phyloP scores from a whole-genome alignment of 441 rosid species.

The Bruguiera hainesii region DNA sequence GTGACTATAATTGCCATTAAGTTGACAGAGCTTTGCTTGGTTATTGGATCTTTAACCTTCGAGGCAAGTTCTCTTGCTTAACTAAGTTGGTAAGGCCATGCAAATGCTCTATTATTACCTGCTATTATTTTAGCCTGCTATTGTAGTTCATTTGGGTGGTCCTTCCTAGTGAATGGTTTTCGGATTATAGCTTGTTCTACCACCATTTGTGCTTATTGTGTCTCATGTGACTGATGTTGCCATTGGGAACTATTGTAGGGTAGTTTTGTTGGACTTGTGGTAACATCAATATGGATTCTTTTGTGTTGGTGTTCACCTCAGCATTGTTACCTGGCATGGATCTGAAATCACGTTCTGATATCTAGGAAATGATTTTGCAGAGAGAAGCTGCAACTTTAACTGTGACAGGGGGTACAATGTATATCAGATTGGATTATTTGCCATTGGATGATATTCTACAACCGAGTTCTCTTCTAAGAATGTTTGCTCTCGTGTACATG shows the following conservation, averaged over 20 bases:
- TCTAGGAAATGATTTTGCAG: conserved; percentile 28
- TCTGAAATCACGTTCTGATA: conserved; percentile 37
- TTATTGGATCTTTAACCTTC: conserved; percentile 17
- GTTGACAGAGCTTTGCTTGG: conserved; percentile 15
- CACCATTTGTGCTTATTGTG: conserved; percentile 25
- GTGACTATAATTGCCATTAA: conserved; percentile 13
- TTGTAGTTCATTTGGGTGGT: conserved; percentile 13
- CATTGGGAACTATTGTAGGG: conserved; percentile 56
- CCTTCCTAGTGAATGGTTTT: conserved; percentile 20
- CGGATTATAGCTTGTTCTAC: conserved; percentile 28
- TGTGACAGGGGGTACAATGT: conserved; percentile 28
- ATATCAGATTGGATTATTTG: conserved; percentile 16
- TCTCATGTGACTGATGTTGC: conserved; percentile 37
- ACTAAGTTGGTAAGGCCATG: conserved; percentile 4
- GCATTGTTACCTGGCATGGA: conserved; percentile 55
- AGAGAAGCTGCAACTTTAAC: conserved; percentile 33
- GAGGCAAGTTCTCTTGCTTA: conserved; percentile 18
- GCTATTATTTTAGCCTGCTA: background rate
- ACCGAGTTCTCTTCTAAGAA: background rate
- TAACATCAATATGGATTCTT: conserved; percentile 30
- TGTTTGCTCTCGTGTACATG: conserved; percentile 4
- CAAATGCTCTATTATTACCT: background rate
- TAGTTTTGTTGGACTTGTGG: conserved; percentile 48
- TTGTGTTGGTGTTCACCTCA: conserved; percentile 57
- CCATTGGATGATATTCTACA: conserved; percentile 11